phyloP scores from a whole-genome alignment of 2,329 filamentous ascomycete species.

The Lomentospora prolificans region DNA sequence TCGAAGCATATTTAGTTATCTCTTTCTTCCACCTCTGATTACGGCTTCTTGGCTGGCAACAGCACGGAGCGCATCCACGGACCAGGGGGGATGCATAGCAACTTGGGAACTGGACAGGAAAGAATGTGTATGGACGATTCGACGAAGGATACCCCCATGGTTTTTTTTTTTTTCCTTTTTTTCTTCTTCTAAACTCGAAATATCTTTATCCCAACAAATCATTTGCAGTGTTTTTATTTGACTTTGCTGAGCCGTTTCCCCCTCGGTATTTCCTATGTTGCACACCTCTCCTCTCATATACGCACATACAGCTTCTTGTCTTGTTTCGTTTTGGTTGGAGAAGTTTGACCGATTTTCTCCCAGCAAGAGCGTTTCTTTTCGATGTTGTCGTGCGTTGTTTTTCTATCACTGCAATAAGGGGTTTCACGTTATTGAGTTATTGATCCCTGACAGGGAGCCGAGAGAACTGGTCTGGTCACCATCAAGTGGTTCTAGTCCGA shows the following conservation, averaged over 20 bases:
- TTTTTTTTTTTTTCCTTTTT: slow-evolving; percentile 10
- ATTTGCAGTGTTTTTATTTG: background rate
- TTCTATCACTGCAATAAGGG: slow-evolving; percentile 4
- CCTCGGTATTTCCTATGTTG: slow-evolving; percentile 8
- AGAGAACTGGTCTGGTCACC: slow-evolving; percentile 13
- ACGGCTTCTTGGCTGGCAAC: slow-evolving; percentile 29
- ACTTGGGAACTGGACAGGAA: slow-evolving; percentile 17
- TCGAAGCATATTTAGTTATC: slow-evolving; percentile 12
- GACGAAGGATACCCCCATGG: slow-evolving; percentile 32
- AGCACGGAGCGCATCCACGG: slow-evolving; percentile 18
- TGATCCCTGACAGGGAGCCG: slow-evolving; percentile 3
- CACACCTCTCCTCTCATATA: background rate
- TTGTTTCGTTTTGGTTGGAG: background rate
- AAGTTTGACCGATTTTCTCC: slow-evolving; percentile 16
- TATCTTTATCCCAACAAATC: slow-evolving; percentile 1
- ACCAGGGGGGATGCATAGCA: slow-evolving; percentile 19
- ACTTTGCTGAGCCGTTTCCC: slow-evolving; percentile 5
- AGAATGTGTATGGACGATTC: slow-evolving; percentile 36
- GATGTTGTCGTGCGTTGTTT: slow-evolving; percentile 12
- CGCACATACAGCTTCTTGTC: background rate
- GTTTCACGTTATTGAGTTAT: slow-evolving; percentile 1
- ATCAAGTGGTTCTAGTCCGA: slow-evolving; percentile 11
- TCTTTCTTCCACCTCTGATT: slow-evolving; percentile 20
- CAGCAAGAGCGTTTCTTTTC: slow-evolving; percentile 14
- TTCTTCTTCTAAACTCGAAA: slow-evolving; percentile 1